Evolutionary conservation across 345 rosid genomes (phyloP).

Genomic region (Salix viminalis): DNA sequence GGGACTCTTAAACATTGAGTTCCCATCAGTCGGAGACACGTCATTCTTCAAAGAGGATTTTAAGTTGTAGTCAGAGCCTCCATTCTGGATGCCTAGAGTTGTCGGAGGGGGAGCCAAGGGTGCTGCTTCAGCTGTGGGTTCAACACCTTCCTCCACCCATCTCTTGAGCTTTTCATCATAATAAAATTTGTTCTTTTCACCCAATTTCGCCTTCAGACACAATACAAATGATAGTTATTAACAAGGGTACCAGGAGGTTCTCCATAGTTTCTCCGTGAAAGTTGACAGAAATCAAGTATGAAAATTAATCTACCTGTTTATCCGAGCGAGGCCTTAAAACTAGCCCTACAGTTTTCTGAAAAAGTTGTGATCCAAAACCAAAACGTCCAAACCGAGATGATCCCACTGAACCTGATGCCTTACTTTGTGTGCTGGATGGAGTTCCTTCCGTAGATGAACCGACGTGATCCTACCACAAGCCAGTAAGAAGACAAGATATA

Average conservation of each 20-base stretch:
- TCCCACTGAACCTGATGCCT: conserved; percentile 43
- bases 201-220: conserved; percentile 79
- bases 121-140: conserved; percentile 76
- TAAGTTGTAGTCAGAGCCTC: conserved; percentile 57
- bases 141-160: conserved; percentile 98
- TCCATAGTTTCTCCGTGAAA: neutral
- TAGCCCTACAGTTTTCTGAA: conserved; percentile 82
- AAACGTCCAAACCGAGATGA: conserved; percentile 77
- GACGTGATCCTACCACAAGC: conserved; percentile 36
- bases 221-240: conserved; percentile 17
- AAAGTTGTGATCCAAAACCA: conserved; percentile 68
- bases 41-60: conserved; percentile 52
- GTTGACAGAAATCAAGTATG: conserved; percentile 5
- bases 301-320: conserved; percentile 50
- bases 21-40: conserved; percentile 46
- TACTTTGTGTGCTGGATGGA: conserved; percentile 49
- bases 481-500: conserved; percentile 14
- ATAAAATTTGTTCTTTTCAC: conserved; percentile 79
- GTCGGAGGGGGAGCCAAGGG: conserved; percentile 89
- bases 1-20: conserved; percentile 45
- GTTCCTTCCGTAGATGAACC: conserved; percentile 51
- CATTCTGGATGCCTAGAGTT: conserved; percentile 57
- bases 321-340: conserved; percentile 72
- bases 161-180: conserved; percentile 91
- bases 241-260: neutral